These are phyloP conservation scores for Kazachstania bromeliacearum DNA, from an alignment of 805 yeast genomes.

Conservation along the genomic window DNA sequence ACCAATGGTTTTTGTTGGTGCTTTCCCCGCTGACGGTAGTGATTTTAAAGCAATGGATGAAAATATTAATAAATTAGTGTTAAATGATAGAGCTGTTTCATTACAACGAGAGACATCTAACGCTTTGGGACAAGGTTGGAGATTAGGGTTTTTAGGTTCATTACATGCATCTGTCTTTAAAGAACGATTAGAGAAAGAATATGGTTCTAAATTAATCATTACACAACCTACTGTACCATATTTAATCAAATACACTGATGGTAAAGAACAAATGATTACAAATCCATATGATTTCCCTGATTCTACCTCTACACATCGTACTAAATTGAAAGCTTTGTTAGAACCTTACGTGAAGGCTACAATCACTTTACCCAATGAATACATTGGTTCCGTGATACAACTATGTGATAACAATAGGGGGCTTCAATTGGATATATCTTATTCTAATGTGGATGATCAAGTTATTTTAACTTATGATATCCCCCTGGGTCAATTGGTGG, in stretches of 20 bases:
- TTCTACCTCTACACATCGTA: slow-evolving; percentile 18
- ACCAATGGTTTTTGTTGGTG: slow-evolving; percentile 98
- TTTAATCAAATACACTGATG: slow-evolving; percentile 59
- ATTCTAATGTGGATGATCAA: slow-evolving; percentile 62
- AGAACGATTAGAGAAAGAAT: slow-evolving; percentile 85
- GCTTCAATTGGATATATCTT: slow-evolving; percentile 66
- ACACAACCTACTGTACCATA: slow-evolving; percentile 97
- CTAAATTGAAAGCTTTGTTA: slow-evolving; percentile 38
- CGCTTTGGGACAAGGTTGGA: slow-evolving; percentile 97
- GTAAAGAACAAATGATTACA: slow-evolving; percentile 54
- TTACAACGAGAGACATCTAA: slow-evolving; percentile 84
- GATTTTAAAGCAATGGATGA: slow-evolving; percentile 87
- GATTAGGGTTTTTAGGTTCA: slow-evolving; percentile 89
- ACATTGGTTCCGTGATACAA: slow-evolving; percentile 76
- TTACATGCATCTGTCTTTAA: slow-evolving; percentile 91
- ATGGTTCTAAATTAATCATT: slow-evolving; percentile 83
- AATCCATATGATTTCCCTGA: slow-evolving; percentile 94
- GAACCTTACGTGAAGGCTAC: slow-evolving; percentile 89
- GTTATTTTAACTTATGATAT: slow-evolving; percentile 68
- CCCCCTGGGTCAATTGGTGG: slow-evolving; percentile 85
- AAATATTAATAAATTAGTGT: slow-evolving; percentile 74
- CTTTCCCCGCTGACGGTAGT: slow-evolving; percentile 90
- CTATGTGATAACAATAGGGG: slow-evolving; percentile 83
- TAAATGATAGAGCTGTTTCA: slow-evolving; percentile 87
- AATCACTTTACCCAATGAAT: slow-evolving; percentile 86